These are phyloP conservation scores for Xylaria sp. DNA, from an alignment of 2,329 filamentous ascomycete species.

Conservation along the genomic window DNA sequence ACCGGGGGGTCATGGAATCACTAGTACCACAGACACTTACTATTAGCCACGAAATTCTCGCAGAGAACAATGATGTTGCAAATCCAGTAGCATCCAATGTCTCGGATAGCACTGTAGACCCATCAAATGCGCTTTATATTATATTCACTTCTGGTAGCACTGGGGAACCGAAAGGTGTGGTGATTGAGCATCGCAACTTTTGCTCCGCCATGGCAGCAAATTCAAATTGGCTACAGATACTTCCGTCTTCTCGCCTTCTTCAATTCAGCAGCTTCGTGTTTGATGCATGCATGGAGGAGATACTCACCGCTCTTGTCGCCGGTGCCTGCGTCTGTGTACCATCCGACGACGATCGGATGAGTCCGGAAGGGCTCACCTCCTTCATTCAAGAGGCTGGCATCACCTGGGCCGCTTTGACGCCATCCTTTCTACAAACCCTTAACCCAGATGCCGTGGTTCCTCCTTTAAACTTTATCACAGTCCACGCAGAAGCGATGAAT, in stretches of 20 bases:
- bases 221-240: slow-evolving; percentile 15
- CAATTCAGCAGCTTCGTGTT: slow-evolving; percentile 26
- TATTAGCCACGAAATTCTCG: neutral
- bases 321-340: slow-evolving; percentile 26
- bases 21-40: slow-evolving; percentile 13
- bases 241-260: slow-evolving; percentile 17
- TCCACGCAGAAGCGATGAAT: slow-evolving; percentile 24
- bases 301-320: slow-evolving; percentile 17
- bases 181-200: slow-evolving; percentile 22
- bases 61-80: neutral
- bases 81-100: neutral
- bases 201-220: slow-evolving; percentile 23
- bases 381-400: slow-evolving; percentile 15
- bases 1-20: slow-evolving; percentile 6
- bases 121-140: slow-evolving; percentile 17
- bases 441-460: slow-evolving; percentile 21
- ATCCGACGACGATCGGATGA: slow-evolving; percentile 28
- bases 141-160: slow-evolving; percentile 27
- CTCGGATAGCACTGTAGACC: neutral
- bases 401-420: slow-evolving; percentile 28
- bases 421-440: slow-evolving; percentile 21
- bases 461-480: slow-evolving; percentile 18
- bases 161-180: slow-evolving; percentile 24
- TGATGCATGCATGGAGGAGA: slow-evolving; percentile 27
- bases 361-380: slow-evolving; percentile 10